Base-by-base conservation (phyloP, 2,329 filamentous ascomycete species). In the Cercospora canescens region DNA sequence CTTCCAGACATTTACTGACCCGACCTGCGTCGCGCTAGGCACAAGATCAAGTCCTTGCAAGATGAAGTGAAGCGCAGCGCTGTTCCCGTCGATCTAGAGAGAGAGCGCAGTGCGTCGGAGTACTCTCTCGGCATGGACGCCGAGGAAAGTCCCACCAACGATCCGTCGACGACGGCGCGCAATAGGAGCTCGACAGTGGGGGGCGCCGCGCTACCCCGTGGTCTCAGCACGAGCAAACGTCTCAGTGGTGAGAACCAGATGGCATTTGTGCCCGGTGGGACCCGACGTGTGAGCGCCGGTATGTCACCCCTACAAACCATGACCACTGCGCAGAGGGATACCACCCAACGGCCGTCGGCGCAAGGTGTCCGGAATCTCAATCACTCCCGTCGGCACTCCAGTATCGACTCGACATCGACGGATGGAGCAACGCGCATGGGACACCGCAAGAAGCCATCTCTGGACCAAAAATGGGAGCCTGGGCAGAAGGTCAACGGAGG, bases 41-140 rank as follows among this genome's bases (percentile, higher is more conserved):
- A 97, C 79, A 97, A 95, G 79, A 94, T 98, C 78, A 96, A 96
- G 79, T 84, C 88, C 3, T 85, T 98, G 69, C 94, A 98, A 76
- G 92, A 96, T 74, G 93, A 97, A 78, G 89, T 95, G 48, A 90
- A 87, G 69, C 85, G 86, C 52, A 79, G 87, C 80, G 73, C 88
- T 80, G 80, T 76, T 50, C 68, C 70, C 18, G 16, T 35, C 18
- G 65, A 75, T 72, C 64, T 76, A 70, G 65, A 76, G 45, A 54
- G 60, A 60, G 65, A 75, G 71, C 71, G 67, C 11, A 77, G 74
- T 76, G 66, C 76, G 6, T 80, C 82, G 1, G 77, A 79, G 52
- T 81, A 81, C 63, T 81, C 81, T 30, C 77, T 74, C n/a, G 75
- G 73, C 18, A 71, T 66, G 26, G 73, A 74, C 24, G 74, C 74